Percentiles rank a stretch among this genome's conserved stretches.
phyloP scores from a whole-genome alignment of 2,329 filamentous ascomycete genomes.

The Penicillium psychrosexuale region DNA sequence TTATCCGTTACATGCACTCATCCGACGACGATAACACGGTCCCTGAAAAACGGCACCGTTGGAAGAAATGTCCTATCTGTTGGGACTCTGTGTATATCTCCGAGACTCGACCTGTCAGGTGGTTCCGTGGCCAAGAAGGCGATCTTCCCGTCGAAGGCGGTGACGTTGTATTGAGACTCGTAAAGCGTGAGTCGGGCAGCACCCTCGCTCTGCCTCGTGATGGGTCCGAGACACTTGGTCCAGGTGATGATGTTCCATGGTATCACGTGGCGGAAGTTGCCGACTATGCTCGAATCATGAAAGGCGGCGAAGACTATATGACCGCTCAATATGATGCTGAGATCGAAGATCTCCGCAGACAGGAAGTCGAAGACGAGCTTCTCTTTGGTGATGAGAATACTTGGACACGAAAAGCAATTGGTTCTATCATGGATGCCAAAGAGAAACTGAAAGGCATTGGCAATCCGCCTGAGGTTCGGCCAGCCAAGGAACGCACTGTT shows the following conservation, averaged over 20 bases:
- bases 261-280: constrained; percentile 89
- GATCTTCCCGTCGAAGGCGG: constrained; percentile 76
- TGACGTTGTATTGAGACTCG: constrained; percentile 83
- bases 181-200: constrained; percentile 74
- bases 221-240: constrained; percentile 65
- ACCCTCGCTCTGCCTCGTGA: constrained; percentile 86
- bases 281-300: constrained; percentile 95
- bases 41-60: constrained; percentile 68
- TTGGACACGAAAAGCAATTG: constrained; percentile 83
- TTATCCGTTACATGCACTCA: constrained; percentile 94
- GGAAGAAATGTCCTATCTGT: constrained; percentile 96
- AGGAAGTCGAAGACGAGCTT: constrained; percentile 84
- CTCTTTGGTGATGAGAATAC: constrained; percentile 91
- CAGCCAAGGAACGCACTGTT: constrained; percentile 49
- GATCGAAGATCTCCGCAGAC: constrained; percentile 67
- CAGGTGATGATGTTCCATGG: constrained; percentile 82
- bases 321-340: constrained; percentile 73
- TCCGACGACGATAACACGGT: constrained; percentile 65
- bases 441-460: constrained; percentile 69
- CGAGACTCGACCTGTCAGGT: constrained; percentile 83
- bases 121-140: constrained; percentile 85
- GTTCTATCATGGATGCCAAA: constrained; percentile 69
- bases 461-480: constrained; percentile 56
- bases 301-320: constrained; percentile 88
- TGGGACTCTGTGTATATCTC: constrained; percentile 91